Evolutionary conservation across 169 alveolate genomes (phyloP).

Genomic region (Plasmodium blacklocki): DNA sequence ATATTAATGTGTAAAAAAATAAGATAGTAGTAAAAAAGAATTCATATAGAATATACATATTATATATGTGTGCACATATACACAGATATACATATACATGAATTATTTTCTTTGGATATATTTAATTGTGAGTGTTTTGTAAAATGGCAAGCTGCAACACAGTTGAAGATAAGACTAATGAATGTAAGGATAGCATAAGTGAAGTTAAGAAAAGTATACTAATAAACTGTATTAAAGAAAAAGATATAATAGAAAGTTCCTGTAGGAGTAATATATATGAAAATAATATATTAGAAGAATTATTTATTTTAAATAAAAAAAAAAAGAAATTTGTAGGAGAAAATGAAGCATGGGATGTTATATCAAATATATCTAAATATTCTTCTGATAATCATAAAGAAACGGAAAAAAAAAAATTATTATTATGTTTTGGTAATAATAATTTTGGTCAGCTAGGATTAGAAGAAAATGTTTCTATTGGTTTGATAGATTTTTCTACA

Average conservation of each 20-base stretch:
- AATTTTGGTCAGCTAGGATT: slow-evolving; percentile 55
- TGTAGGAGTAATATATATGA: slow-evolving; percentile 9
- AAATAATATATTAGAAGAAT: slow-evolving; percentile 25
- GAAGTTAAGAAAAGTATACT: too few species aligned
- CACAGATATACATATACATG: too few species aligned
- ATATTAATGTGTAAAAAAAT: too few species aligned
- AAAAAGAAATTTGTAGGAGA: slow-evolving; percentile 17
- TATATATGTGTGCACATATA: too few species aligned
- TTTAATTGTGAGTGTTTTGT: too few species aligned
- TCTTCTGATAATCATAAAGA: slow-evolving; percentile 52
- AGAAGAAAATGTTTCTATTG: slow-evolving; percentile 28
- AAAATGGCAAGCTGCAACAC: too few species aligned
- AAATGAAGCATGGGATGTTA: slow-evolving; percentile 34
- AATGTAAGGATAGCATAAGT: not conserved
- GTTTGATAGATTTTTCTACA: slow-evolving; percentile 32
- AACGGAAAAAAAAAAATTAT: slow-evolving; percentile 58
- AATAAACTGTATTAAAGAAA: not conserved
- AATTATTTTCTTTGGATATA: too few species aligned
- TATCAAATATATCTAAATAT: slow-evolving; percentile 66
- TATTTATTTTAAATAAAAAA: slow-evolving; percentile 22
- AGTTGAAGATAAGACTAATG: not conserved
- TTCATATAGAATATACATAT: too few species aligned
- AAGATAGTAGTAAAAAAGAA: too few species aligned
- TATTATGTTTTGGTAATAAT: slow-evolving; percentile 59
- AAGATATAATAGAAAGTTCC: not conserved